Evolutionary conservation across 148 eudicot genomes (phyloP).

Genomic region (Euryodendron excelsum): DNA sequence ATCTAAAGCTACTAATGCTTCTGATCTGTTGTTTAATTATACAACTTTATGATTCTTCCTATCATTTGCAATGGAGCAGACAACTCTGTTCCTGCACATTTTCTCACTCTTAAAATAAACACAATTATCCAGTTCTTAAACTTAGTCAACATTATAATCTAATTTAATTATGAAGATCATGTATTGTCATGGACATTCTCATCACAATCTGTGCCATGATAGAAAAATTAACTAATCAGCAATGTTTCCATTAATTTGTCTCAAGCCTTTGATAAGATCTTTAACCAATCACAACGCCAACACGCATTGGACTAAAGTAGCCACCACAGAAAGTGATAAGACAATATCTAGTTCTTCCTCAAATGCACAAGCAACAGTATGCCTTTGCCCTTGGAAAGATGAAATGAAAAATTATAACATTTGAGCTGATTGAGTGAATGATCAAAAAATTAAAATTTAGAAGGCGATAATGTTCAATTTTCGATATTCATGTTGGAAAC

Average conservation of each 20-base stretch:
- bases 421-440: background rate
- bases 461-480: background rate
- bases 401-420: background rate
- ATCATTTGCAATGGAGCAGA: background rate
- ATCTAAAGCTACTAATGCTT: background rate
- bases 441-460: background rate
- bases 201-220: background rate
- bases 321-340: background rate
- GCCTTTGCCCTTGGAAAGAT: background rate
- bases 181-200: background rate
- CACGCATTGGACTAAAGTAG: background rate
- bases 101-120: background rate
- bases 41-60: background rate
- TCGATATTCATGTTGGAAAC: background rate
- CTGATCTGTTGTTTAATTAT: background rate
- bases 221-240: background rate
- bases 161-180: background rate
- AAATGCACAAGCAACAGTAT: background rate
- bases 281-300: background rate
- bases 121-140: background rate
- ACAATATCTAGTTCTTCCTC: background rate
- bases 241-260: background rate
- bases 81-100: background rate
- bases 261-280: background rate
- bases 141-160: background rate